Evolutionary conservation across 2,329 filamentous ascomycete genomes (phyloP), one percentile per base, ranked within the genome.

Genomic region (Xylariaceae sp.): DNA sequence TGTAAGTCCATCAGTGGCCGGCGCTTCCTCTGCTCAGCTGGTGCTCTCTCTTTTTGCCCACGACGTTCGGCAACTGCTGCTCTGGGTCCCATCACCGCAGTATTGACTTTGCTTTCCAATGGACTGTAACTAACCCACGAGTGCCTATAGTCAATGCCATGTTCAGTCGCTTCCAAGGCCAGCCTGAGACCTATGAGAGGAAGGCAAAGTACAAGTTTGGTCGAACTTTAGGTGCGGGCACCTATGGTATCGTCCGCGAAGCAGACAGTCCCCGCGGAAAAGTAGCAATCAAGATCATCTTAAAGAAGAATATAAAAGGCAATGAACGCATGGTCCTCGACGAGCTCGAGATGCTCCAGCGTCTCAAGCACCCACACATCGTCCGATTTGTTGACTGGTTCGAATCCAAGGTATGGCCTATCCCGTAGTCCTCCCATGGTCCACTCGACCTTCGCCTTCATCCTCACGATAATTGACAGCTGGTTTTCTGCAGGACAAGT

Each of bases 321-420:
- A 97, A 97, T 67, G 94, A 99, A 78, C 85, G 87, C 72, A 99
- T 99, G 94, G 94, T 99, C 41, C 94, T 95, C 71, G 94, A 99
- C 72, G 94, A 99, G 76, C 80, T 99, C 66, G 83, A 91, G 63
- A 91, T 99, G 84, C 81, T 99, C 61, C 91, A 96, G 74, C 83
- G 84, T 56, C 83, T 99, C 69, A 83, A 91, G 69, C 94, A 99
- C 71, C 88, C 90, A 51, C 90, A 97, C 73, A 99, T 99, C 70
- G 94, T 99, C 74, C 86, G 87, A 64, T 99, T 99, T 70, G 88
- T 94, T 64, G 94, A 99, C 72, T 99, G 94, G 92, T 99, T 99
- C 70, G 94, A 99, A 76, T 97, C 92, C 54, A 89, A 91, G 75
- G 91, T 95, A 75, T 63, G 85, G 47, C n/a, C 30, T n/a, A 30